Percentiles rank a stretch among this genome's conserved stretches.
Conservation (phyloP, 768 basidiomycete species). For the Tubosaeta sp. region DNA sequence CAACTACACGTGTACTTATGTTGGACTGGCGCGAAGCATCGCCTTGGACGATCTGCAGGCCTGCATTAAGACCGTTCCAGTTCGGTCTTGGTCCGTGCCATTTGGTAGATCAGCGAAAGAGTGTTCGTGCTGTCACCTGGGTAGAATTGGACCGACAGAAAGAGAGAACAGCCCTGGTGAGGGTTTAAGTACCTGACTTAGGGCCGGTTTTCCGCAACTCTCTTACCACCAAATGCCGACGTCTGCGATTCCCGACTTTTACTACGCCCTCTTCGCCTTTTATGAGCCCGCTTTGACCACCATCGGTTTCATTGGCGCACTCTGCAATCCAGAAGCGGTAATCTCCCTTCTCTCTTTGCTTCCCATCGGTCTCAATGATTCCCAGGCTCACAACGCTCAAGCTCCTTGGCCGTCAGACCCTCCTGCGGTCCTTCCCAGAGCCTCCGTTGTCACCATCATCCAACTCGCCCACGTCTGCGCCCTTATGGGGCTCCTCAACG, state of each 20-base stretch:
- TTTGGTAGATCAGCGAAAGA: slow-evolving; percentile 54
- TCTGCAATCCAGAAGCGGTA: slow-evolving; percentile 62
- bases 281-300: slow-evolving; percentile 70
- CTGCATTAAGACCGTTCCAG: slow-evolving; percentile 71
- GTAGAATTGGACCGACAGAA: slow-evolving; percentile 55
- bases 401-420: slow-evolving; percentile 66
- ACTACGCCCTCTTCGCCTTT: slow-evolving; percentile 68
- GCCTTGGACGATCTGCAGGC: slow-evolving; percentile 21
- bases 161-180: background rate
- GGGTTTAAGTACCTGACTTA: slow-evolving; percentile 14
- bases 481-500: slow-evolving; percentile 65
- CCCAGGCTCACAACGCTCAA: slow-evolving; percentile 67
- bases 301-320: slow-evolving; percentile 61
- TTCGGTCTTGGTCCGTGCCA: slow-evolving; percentile 72
- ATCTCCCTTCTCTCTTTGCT: slow-evolving; percentile 15
- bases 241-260: slow-evolving; percentile 68
- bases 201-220: too few relatives aligned
- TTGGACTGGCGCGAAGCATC: slow-evolving; percentile 49
- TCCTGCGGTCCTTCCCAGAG: slow-evolving; percentile 47
- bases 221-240: too few relatives aligned
- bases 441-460: slow-evolving; percentile 64
- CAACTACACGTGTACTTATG: background rate
- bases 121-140: slow-evolving; percentile 52
- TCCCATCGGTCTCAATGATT: slow-evolving; percentile 1
- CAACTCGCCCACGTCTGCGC: slow-evolving; percentile 79